Base-by-base conservation (phyloP, 805 yeast genomes). In the Barnettozyma sp. region DNA sequence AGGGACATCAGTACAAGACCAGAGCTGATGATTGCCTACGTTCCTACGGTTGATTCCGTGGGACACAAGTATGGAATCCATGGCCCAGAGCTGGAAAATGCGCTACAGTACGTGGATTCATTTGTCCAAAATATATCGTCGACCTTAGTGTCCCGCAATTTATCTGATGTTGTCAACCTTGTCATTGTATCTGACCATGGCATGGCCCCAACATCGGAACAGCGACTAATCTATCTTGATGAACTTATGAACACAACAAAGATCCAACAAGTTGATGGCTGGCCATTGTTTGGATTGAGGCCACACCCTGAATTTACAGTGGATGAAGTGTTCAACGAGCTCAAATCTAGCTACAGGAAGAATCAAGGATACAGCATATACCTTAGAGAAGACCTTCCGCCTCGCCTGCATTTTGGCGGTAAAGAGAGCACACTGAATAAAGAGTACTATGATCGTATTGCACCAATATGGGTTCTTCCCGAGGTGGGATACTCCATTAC, bases 121-220 rank as follows among this genome's bases (percentile, higher is more conserved):
- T 78, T 80, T 43, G 57, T 90, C 11, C 69, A 66, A 12, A 53
- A 62, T 5, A 39, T 85, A 26, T 60, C 67, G 12, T 42, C 58
- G 18, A 79, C 71, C 7, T 46, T 88, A 15, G 40, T 51, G 1
- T 50, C 54, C 14, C 64, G 95, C 37, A 77, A 82, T 45, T 59
- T 86, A 40, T 59, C 70, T 0, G 66, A 76, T 16, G 67, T 85
- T 27, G 82, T 82, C 14, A 88, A 90, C 54, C 59, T 88, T 15
- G 59, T 90, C 0, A 62, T 88, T 28, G 82, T 88, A 4, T 83
- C 95, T 30, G 96, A 88, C 56, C 96, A 87, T 55, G 96, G 96
- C 9, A 87, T 86, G 95, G 80, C 94, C 0, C 90, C 95, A 6
- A 82, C 94, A 2, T 70, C 84, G 1, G 71, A 77, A 43, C 73